A percentile compares a stretch with the other conserved stretches of the same genome.
These are phyloP conservation scores for Boechera divaricarpa DNA, from an alignment of 345 rosid species.

Conservation along the genomic window DNA sequence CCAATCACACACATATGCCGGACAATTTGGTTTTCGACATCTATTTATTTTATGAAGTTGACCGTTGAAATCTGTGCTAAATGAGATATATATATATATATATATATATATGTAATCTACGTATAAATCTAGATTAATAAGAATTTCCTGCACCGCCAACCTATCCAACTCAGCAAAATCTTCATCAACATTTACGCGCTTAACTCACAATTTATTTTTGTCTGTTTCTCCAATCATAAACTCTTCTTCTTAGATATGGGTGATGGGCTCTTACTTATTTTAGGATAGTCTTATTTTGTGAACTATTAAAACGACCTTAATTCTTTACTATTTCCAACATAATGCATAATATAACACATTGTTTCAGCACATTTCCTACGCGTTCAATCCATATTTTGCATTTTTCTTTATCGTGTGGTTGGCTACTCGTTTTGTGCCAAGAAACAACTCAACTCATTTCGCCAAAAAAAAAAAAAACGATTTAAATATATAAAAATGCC, in stretches of 20 bases:
- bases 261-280: background rate
- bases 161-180: constrained; percentile 15
- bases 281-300: background rate
- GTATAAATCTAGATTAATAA: background rate
- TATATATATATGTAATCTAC: background rate
- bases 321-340: background rate
- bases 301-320: background rate
- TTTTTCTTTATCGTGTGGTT: background rate
- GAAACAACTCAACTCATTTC: background rate
- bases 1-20: background rate
- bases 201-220: background rate
- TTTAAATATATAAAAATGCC: too few species aligned
- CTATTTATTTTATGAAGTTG: background rate
- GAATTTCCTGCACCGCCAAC: background rate
- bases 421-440: background rate
- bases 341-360: background rate
- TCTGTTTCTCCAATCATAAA: background rate
- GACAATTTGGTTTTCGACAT: constrained; percentile 5
- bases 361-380: background rate
- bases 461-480: background rate
- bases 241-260: background rate
- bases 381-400: background rate
- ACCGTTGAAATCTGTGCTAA: constrained; percentile 1
- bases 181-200: constrained; percentile 22
- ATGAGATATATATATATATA: background rate